Percentiles rank a stretch among this genome's conserved stretches.
These are phyloP conservation scores for Nicotiana rustica DNA, from an alignment of 305 asterid species.

Conservation along the genomic window DNA sequence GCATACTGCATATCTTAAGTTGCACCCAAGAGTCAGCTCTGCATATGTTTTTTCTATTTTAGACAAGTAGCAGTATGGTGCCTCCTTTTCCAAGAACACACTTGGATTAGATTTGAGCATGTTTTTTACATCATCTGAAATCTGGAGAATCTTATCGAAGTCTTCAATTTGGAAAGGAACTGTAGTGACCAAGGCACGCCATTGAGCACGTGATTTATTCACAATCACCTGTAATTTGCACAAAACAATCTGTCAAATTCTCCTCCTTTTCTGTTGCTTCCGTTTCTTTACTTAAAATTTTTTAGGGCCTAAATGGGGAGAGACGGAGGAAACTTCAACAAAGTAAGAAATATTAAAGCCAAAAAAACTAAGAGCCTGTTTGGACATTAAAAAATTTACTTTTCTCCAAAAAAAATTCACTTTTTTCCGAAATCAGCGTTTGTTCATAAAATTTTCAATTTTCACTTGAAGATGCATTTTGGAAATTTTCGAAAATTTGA, in stretches of 20 bases:
- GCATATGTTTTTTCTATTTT: slow-evolving; percentile 71
- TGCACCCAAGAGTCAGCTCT: slow-evolving; percentile 88
- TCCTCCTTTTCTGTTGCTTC: neutral
- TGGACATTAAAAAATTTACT: no score
- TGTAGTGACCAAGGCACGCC: slow-evolving; percentile 61
- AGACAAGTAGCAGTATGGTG: slow-evolving; percentile 85
- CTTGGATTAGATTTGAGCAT: slow-evolving; percentile 77
- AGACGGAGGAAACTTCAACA: neutral
- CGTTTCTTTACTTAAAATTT: neutral
- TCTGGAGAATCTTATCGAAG: slow-evolving; percentile 68
- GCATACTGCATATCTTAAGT: slow-evolving; percentile 67
- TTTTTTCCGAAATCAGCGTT: no score
- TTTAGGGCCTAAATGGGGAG: neutral
- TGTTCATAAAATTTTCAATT: no score
- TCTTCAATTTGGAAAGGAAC: slow-evolving; percentile 72
- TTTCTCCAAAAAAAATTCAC: no score
- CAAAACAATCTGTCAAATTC: slow-evolving; percentile 27
- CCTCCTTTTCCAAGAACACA: slow-evolving; percentile 82
- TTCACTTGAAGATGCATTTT: no score
- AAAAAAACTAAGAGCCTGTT: neutral
- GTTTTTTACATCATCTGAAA: slow-evolving; percentile 73
- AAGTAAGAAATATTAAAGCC: slow-evolving; percentile 12
- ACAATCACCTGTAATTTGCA: slow-evolving; percentile 72
- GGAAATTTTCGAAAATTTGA: no score
- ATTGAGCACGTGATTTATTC: slow-evolving; percentile 88